Evolutionary conservation across 2,329 filamentous ascomycete species (phyloP), one percentile per base, ranked within the genome.

Genomic region (Podosphaera fusca): DNA sequence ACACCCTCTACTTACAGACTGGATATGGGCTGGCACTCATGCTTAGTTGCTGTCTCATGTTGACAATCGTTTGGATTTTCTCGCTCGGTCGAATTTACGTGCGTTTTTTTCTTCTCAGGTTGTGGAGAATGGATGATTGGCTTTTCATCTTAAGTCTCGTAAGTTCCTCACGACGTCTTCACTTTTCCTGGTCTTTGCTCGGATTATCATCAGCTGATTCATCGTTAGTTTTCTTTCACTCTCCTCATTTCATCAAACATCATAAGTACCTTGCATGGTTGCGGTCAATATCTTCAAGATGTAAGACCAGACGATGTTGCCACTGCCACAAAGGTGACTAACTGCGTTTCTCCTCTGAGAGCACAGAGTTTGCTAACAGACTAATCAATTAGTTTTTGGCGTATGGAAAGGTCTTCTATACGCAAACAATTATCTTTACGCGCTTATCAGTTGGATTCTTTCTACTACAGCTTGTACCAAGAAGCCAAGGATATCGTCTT

Each of bases 51-150:
- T 51, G 36, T 58, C 0, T 56, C 51, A 2, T 52, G 14, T 35
- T 52, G 30, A 10, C 30, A 34, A 8, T 62, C 4, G 58, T 59
- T 3, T 61, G 57, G 59, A 30, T 57, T 8, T 62, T 61, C 42
- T 58, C 59, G 14, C 55, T 56, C 14, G 40, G 59, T 29, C 56
- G 61, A 31, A 59, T 62, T n/a, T 61, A 61, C 31, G 57, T 61
- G 8, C 54, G 59, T 31, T 50, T 55, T 47, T 56, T 56, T 40
- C 38, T 62, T 9, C 55, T 60, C 36, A 58, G 57, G 55, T 40
- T 62, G 29, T 62, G 61, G 61, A 59, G 59, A 50, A 33, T 60
- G n/a, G 61, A 62, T 42, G 61, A 62, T 56, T 62, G 59, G 61
- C 55, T 61, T 12, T 62, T 62, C 42, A 52, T 60, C 51, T 53